Conservation (phyloP, 2,329 filamentous ascomycete species). For the Colletotrichum shisoi region DNA sequence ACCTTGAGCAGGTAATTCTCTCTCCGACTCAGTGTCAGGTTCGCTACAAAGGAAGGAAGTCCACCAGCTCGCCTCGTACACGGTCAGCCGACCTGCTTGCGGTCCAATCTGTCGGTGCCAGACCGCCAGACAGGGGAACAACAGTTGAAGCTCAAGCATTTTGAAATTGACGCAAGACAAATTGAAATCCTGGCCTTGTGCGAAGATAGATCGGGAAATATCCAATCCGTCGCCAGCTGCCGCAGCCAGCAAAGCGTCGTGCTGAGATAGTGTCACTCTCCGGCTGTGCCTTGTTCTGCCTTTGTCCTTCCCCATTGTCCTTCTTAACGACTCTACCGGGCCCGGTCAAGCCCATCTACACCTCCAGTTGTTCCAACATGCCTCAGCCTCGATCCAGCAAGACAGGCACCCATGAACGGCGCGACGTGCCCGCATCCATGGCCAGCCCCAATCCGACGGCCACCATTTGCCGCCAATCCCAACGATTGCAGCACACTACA, state of each 20-base stretch:
- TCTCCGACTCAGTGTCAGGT: not conserved
- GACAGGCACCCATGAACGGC: not conserved
- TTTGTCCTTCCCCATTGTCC: slow-evolving; percentile 9
- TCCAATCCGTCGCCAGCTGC: not conserved
- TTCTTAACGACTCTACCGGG: slow-evolving; percentile 4
- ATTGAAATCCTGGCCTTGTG: not conserved
- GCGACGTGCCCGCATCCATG: not conserved
- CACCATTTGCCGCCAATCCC: not conserved
- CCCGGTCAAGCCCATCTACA: not conserved
- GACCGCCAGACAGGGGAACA: not conserved
- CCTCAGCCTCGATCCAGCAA: slow-evolving; percentile 1
- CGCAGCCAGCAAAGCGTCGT: not conserved
- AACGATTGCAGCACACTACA: not conserved
- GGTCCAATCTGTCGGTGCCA: not conserved
- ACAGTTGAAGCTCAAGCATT: not conserved
- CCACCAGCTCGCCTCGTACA: not conserved
- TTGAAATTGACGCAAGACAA: not conserved
- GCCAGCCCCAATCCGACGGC: not conserved
- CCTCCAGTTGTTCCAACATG: not conserved
- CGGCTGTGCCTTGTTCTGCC: not conserved
- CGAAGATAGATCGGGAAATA: not conserved
- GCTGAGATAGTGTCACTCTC: not conserved
- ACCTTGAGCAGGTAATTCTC: not conserved
- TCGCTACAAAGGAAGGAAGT: not conserved
- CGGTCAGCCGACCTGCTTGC: not conserved